phyloP scores from a whole-genome alignment of 202 grass and related monocot species.

The Sporobolus alterniflorus region DNA sequence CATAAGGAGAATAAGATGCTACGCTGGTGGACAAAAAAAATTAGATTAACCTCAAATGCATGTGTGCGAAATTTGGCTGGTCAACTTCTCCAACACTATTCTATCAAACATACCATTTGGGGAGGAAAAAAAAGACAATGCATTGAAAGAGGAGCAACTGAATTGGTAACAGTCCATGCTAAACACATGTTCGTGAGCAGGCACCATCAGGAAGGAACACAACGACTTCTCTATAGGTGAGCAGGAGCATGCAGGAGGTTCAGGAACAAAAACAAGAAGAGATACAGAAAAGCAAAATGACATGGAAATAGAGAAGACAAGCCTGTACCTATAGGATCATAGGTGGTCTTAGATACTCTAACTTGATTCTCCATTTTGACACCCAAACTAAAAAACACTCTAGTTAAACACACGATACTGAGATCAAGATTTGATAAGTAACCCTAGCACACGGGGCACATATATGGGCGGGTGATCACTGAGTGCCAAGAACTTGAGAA shows the following conservation, averaged over 20 bases:
- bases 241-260: neutral
- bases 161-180: conserved; percentile 10
- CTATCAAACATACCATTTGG: neutral
- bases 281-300: neutral
- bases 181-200: conserved; percentile 37
- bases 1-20: neutral
- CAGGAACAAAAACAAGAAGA: neutral
- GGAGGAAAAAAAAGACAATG: neutral
- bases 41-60: neutral
- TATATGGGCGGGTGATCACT: neutral
- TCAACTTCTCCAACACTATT: too few relatives aligned
- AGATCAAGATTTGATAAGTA: conserved; percentile 38
- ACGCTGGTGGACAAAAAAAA: neutral
- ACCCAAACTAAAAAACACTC: conserved; percentile 23
- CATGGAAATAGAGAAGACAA: conserved; percentile 17
- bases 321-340: conserved; percentile 28
- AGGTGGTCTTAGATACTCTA: conserved; percentile 9
- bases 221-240: conserved; percentile 39
- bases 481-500: neutral
- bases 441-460: conserved; percentile 27
- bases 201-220: conserved; percentile 18
- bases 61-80: neutral
- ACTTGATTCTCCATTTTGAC: conserved; percentile 42
- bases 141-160: neutral
- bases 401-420: conserved; percentile 47